Conservation (phyloP, 2,329 filamentous ascomycete species). For the Diplodia corticola region DNA sequence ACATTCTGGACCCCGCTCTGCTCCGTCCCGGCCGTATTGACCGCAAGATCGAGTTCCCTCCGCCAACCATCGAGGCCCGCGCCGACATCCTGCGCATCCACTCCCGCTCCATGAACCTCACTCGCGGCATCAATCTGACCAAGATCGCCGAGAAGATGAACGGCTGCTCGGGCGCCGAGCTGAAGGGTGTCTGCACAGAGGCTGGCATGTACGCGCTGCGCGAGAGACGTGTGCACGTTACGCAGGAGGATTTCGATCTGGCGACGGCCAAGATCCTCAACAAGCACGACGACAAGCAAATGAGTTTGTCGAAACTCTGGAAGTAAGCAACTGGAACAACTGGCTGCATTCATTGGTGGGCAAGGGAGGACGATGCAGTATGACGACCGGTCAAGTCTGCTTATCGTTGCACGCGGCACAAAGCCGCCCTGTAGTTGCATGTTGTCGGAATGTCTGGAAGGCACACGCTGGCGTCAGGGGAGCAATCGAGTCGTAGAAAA, state of each 20-base stretch:
- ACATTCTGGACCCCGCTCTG: conserved; percentile 93
- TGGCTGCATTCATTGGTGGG: background rate
- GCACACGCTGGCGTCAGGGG: background rate
- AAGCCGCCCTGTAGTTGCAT: background rate
- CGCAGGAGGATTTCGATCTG: conserved; percentile 97
- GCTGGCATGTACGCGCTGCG: conserved; percentile 97
- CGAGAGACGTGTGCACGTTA: conserved; percentile 95
- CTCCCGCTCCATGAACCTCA: conserved; percentile 97
- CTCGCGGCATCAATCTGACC: conserved; percentile 91
- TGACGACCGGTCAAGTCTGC: background rate
- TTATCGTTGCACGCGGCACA: background rate
- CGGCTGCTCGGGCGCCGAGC: conserved; percentile 92
- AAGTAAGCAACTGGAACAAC: conserved; percentile 53
- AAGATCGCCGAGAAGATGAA: conserved; percentile 99
- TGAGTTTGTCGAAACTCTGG: conserved; percentile 84
- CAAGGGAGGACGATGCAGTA: background rate
- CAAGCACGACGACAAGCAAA: conserved; percentile 99
- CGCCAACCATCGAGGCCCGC: conserved; percentile 91
- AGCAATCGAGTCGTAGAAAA: conserved; percentile 11
- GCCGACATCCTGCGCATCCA: conserved; percentile 98
- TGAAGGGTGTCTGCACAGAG: conserved; percentile 99
- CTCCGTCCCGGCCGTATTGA: conserved; percentile 96
- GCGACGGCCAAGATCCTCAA: conserved; percentile 99
- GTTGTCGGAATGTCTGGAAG: background rate
- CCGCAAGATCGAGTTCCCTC: conserved; percentile 98